phyloP scores from a whole-genome alignment of 805 yeast genomes.

The Metschnikowia bowlesiae region DNA sequence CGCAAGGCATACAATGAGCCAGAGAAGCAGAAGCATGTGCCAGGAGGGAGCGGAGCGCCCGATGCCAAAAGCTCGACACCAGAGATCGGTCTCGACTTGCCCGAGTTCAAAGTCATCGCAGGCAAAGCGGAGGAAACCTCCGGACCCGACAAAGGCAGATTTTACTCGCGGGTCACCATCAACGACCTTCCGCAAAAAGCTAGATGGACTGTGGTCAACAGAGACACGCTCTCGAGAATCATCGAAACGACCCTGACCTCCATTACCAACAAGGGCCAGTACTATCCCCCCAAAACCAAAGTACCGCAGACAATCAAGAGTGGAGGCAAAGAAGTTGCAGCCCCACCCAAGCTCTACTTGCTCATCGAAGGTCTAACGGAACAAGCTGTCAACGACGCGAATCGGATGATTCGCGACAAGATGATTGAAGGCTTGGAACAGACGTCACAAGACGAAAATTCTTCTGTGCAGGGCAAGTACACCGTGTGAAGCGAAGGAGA shows the following conservation, averaged over 20 bases:
- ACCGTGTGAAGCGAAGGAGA: slow-evolving; percentile 23
- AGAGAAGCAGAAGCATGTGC: neutral
- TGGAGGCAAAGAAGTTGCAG: slow-evolving; percentile 39
- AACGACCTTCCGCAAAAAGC: slow-evolving; percentile 83
- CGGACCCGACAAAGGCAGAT: slow-evolving; percentile 52
- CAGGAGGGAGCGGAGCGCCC: neutral
- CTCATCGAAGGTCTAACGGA: slow-evolving; percentile 73
- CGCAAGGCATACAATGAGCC: slow-evolving; percentile 39
- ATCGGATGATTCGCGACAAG: slow-evolving; percentile 49
- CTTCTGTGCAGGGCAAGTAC: slow-evolving; percentile 46
- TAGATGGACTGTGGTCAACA: slow-evolving; percentile 71
- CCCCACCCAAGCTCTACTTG: slow-evolving; percentile 72
- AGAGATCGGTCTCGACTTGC: slow-evolving; percentile 22
- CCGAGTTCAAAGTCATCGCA: slow-evolving; percentile 46
- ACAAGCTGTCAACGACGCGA: slow-evolving; percentile 54
- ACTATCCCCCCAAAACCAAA: slow-evolving; percentile 39
- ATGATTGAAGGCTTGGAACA: slow-evolving; percentile 54
- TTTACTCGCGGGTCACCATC: slow-evolving; percentile 65
- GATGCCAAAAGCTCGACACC: neutral
- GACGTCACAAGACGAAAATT: slow-evolving; percentile 42
- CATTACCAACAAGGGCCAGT: slow-evolving; percentile 78
- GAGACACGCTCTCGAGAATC: slow-evolving; percentile 57
- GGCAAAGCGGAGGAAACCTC: slow-evolving; percentile 51
- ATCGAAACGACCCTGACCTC: slow-evolving; percentile 71
- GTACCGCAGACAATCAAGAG: slow-evolving; percentile 52